phyloP scores from a whole-genome alignment of 257 asterid genomes.

The Salvia rosmarinus region DNA sequence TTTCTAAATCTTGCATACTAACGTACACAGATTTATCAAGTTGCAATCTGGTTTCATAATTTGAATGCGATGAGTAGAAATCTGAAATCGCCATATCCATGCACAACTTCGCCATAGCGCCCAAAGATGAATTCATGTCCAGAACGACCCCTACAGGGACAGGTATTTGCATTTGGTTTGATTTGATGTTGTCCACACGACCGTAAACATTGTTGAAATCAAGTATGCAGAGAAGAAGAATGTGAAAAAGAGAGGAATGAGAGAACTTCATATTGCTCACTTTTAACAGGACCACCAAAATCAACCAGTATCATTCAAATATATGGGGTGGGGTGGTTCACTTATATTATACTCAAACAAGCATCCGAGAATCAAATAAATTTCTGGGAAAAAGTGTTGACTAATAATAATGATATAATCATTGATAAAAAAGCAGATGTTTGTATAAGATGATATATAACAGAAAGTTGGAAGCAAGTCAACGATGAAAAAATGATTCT shows the following conservation, averaged over 20 bases:
- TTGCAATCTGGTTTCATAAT: constrained; percentile 39
- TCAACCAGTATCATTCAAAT: not conserved
- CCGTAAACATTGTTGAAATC: not conserved
- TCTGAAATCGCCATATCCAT: constrained; percentile 51
- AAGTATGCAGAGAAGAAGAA: not conserved
- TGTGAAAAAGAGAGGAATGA: not conserved
- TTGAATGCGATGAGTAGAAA: constrained; percentile 41
- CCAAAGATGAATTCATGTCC: constrained; percentile 47
- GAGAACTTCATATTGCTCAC: not conserved
- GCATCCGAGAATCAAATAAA: not conserved
- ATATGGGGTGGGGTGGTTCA: not conserved
- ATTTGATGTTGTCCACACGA: not conserved
- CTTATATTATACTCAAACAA: not conserved
- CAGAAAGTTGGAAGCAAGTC: too few relatives aligned
- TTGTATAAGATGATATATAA: too few relatives aligned
- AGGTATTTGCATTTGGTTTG: not conserved
- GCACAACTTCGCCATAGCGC: constrained; percentile 40
- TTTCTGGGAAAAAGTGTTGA: not conserved
- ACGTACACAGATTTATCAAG: too few relatives aligned
- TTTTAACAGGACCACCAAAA: not conserved
- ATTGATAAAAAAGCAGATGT: too few relatives aligned
- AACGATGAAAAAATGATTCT: too few relatives aligned
- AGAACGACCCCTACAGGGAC: constrained; percentile 42
- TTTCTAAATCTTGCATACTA: too few relatives aligned
- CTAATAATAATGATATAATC: too few relatives aligned